phyloP scores from a whole-genome alignment of 1,284 basidiomycete species.

The Cronartium quercuum region DNA sequence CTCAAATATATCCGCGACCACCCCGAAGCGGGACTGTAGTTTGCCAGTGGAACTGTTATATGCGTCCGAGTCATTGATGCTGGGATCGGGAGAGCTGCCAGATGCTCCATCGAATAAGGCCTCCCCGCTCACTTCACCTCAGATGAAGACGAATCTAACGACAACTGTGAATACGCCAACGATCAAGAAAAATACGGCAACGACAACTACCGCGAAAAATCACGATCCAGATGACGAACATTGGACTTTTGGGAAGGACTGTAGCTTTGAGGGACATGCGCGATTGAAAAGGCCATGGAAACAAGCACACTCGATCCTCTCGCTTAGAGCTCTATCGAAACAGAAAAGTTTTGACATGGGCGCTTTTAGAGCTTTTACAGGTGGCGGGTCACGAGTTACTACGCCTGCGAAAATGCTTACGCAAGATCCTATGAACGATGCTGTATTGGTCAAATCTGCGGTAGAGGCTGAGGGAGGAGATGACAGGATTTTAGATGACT shows the following conservation, averaged over 20 bases:
- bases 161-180: not conserved
- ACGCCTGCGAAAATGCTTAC: not conserved
- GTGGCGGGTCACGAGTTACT: not conserved
- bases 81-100: not conserved
- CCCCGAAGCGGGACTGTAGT: not conserved
- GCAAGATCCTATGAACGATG: not conserved
- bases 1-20: not conserved
- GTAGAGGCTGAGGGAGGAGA: not conserved
- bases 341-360: conserved; percentile 7
- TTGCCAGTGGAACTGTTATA: not conserved
- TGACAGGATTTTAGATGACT: not conserved
- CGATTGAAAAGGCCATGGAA: not conserved
- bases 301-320: not conserved
- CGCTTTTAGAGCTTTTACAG: not conserved
- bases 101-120: conserved; percentile 4
- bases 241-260: not conserved
- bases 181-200: not conserved
- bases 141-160: not conserved
- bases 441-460: not conserved
- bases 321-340: not conserved
- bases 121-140: not conserved
- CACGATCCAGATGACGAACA: not conserved
- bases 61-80: not conserved
- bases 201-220: not conserved
- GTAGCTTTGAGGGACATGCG: not conserved